These are phyloP conservation scores for Apiospora marii DNA, from an alignment of 2,329 filamentous ascomycete genomes.

Conservation along the genomic window DNA sequence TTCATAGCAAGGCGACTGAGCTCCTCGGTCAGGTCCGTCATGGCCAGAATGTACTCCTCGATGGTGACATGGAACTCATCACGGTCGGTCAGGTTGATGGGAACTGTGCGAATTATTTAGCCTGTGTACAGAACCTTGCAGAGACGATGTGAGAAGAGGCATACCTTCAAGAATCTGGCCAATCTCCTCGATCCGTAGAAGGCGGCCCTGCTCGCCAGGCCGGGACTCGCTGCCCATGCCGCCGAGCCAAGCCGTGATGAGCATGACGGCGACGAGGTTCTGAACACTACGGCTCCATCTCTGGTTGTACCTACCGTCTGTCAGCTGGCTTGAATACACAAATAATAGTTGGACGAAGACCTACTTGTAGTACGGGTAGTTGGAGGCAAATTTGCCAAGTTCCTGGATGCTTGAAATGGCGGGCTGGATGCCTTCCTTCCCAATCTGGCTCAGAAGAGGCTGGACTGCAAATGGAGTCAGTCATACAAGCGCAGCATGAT, in stretches of 20 bases:
- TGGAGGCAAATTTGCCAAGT: constrained; percentile 76
- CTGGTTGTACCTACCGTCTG: constrained; percentile 71
- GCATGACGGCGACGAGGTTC: constrained; percentile 69
- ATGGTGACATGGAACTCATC: constrained; percentile 96
- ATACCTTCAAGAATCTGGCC: constrained; percentile 78
- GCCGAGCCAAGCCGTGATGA: constrained; percentile 78
- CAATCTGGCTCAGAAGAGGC: constrained; percentile 72
- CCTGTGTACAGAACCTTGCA: background rate
- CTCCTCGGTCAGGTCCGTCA: constrained; percentile 90
- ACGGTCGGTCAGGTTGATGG: constrained; percentile 86
- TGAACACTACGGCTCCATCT: constrained; percentile 88
- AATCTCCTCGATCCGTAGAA: constrained; percentile 89
- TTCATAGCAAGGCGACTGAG: constrained; percentile 91
- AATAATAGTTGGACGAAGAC: constrained; percentile 27
- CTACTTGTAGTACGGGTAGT: constrained; percentile 96
- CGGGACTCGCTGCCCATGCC: constrained; percentile 67
- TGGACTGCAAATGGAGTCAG: constrained; percentile 59
- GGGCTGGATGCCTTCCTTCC: constrained; percentile 72
- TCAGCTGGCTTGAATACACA: background rate
- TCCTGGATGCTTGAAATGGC: constrained; percentile 75
- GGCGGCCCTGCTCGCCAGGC: constrained; percentile 64
- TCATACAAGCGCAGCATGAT: background rate
- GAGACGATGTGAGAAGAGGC: constrained; percentile 32
- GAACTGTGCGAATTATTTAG: constrained; percentile 62
- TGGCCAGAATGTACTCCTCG: constrained; percentile 92